Percentiles rank a stretch among this genome's conserved stretches.
phyloP scores from a whole-genome alignment of 306 rosid genomes.

The Clitoria ternatea region DNA sequence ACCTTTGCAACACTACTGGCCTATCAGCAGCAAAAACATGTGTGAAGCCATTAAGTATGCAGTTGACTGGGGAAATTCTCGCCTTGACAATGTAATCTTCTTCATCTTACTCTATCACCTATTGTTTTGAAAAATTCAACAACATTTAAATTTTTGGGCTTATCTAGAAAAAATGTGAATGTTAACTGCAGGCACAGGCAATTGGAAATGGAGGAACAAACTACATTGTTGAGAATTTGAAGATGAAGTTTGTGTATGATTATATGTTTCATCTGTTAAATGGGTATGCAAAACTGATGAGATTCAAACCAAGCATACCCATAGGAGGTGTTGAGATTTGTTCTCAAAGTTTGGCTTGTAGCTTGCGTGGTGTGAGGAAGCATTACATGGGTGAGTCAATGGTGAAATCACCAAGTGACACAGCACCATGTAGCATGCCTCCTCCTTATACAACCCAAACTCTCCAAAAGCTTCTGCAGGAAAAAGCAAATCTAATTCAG shows the following conservation, averaged over 20 bases:
- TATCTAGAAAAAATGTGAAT: not conserved
- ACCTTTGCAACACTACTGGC: conserved; percentile 46
- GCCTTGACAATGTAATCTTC: conserved; percentile 27
- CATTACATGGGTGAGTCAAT: conserved; percentile 28
- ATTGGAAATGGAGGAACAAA: conserved; percentile 34
- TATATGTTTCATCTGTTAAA: conserved; percentile 40
- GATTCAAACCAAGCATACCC: conserved; percentile 40
- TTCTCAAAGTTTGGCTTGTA: conserved; percentile 30
- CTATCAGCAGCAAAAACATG: conserved; percentile 27
- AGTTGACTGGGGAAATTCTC: conserved; percentile 49
- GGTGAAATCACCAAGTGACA: conserved; percentile 33
- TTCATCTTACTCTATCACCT: not conserved
- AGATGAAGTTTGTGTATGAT: conserved; percentile 48
- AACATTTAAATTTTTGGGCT: not conserved
- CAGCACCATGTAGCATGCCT: conserved; percentile 41
- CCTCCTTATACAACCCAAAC: conserved; percentile 32
- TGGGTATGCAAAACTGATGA: conserved; percentile 39
- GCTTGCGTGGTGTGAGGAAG: not conserved
- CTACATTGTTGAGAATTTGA: conserved; percentile 32
- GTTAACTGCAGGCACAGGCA: conserved; percentile 29
- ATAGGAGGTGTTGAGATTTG: conserved; percentile 34
- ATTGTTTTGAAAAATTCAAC: no score
- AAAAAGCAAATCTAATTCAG: not conserved
- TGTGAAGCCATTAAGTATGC: conserved; percentile 42
- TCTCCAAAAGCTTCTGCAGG: not conserved